These are phyloP conservation scores for Blastocystis hominis DNA, from an alignment of 352 stramenopile species.

Conservation along the genomic window DNA sequence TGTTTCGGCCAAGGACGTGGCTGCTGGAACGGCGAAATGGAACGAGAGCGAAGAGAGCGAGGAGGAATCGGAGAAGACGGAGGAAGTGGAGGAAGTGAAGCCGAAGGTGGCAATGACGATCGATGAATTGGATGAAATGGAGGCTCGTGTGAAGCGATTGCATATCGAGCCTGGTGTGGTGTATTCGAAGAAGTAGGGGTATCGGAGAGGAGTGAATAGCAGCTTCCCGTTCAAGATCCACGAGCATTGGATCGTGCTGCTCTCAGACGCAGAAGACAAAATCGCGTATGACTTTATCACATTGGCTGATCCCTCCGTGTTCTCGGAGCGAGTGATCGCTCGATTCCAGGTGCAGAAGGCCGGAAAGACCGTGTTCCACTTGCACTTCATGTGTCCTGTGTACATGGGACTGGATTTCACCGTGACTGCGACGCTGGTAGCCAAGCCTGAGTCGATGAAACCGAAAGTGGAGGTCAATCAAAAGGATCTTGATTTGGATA, in stretches of 20 bases:
- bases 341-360: neutral
- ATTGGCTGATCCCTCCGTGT: neutral
- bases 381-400: neutral
- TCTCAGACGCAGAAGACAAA: slow-evolving; percentile 21
- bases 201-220: neutral
- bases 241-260: slow-evolving; percentile 6
- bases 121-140: neutral
- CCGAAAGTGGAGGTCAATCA: slow-evolving; percentile 27
- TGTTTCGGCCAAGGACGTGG: neutral
- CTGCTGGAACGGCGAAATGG: neutral
- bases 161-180: neutral
- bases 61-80: neutral
- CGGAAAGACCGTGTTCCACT: neutral
- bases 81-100: neutral
- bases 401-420: slow-evolving; percentile 30
- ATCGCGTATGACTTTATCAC: neutral
- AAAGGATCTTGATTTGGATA: slow-evolving; percentile 30
- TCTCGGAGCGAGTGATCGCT: neutral
- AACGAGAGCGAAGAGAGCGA: neutral
- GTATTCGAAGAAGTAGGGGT: neutral
- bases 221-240: slow-evolving; percentile 10
- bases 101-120: neutral
- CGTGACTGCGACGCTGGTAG: neutral
- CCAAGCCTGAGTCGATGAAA: neutral
- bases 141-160: neutral